Base-by-base conservation (phyloP, 176 grass and related monocot species). In the Oryza brachyantha region DNA sequence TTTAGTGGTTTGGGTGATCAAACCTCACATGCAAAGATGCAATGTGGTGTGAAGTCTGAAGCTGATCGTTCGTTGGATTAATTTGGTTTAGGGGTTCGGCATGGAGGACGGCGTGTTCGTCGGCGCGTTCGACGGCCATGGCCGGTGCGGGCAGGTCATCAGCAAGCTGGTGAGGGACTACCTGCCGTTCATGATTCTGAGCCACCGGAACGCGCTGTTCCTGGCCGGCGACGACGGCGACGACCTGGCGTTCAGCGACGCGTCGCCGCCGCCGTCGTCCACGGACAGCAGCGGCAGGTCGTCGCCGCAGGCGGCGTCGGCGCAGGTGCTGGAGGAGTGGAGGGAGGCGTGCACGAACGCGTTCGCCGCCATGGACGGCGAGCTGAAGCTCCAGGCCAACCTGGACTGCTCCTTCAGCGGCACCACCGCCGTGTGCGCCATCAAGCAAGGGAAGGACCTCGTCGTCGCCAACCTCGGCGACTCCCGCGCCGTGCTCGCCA, bases 71-170 rank as follows among this genome's bases (percentile, higher is more conserved):
- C n/a, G n/a, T n/a, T n/a, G n/a, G n/a, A n/a, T n/a, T n/a, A n/a
- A n/a, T n/a, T n/a, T n/a, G n/a, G n/a, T n/a, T n/a, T n/a, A 99
- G 96, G 96, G 88, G 10, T 99, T 90, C 79, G 96, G 96, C 52
- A 88, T 79, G 79, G 96, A 90, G 76, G 92, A 91, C 16, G 96
- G 96, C 35, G 79, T 99, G 63, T 96, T 99, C 65, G 96, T 92
- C 70, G 92, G 90, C 14, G 96, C 88, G 32, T 99, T 99, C 78
- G 96, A 99, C 50, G 96, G 96, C n/a, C 96, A 99, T 82, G 96
- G 96, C 10, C 64, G 72, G 36, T 84, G 54, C 66, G 96, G 96
- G 0, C 96, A 99, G 40, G 5, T 64, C 14, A 27, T 91, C 13
- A 99, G 96, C 84, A 90, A 79, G 82, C 40, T 91, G 17, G 96